These are phyloP conservation scores for Hygrophila difformis DNA, from an alignment of 257 asterid species.

Conservation along the genomic window DNA sequence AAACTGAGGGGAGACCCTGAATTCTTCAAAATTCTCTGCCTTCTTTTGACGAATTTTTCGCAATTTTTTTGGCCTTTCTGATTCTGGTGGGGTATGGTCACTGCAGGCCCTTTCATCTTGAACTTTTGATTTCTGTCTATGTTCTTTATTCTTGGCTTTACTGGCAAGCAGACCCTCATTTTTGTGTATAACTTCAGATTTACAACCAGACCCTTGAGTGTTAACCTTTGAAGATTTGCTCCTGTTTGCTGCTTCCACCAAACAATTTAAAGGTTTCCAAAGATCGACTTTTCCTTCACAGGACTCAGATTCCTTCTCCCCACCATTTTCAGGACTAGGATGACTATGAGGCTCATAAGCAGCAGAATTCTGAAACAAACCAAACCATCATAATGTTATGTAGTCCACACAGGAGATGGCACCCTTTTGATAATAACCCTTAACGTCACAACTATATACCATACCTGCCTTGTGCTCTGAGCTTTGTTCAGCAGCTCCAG, in stretches of 20 bases:
- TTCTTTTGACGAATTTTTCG: slow-evolving; percentile 63
- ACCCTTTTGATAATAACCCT: not conserved
- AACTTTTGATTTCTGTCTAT: slow-evolving; percentile 48
- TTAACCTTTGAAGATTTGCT: slow-evolving; percentile 66
- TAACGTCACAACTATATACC: slow-evolving; percentile 16
- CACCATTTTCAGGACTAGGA: slow-evolving; percentile 36
- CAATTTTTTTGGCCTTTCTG: slow-evolving; percentile 64
- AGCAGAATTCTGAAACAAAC: slow-evolving; percentile 42
- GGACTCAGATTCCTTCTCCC: slow-evolving; percentile 38
- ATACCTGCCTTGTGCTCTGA: slow-evolving; percentile 64
- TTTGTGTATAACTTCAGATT: slow-evolving; percentile 46
- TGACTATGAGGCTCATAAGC: slow-evolving; percentile 50
- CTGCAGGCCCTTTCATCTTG: slow-evolving; percentile 45
- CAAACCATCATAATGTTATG: slow-evolving; percentile 6
- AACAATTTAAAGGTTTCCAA: slow-evolving; percentile 91
- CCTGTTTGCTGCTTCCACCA: slow-evolving; percentile 95
- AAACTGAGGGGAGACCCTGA: slow-evolving; percentile 56
- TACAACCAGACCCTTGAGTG: slow-evolving; percentile 47
- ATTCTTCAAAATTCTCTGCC: slow-evolving; percentile 44
- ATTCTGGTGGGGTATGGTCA: slow-evolving; percentile 45
- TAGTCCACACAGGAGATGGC: not conserved
- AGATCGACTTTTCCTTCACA: slow-evolving; percentile 82
- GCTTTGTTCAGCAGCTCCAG: slow-evolving; percentile 56
- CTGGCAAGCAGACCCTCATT: slow-evolving; percentile 42
- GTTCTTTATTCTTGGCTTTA: slow-evolving; percentile 54